Evolutionary conservation across 192 early-diverging fungal species (phyloP), one percentile per base, ranked within the genome.

Genomic region (Podila clonocystis): DNA sequence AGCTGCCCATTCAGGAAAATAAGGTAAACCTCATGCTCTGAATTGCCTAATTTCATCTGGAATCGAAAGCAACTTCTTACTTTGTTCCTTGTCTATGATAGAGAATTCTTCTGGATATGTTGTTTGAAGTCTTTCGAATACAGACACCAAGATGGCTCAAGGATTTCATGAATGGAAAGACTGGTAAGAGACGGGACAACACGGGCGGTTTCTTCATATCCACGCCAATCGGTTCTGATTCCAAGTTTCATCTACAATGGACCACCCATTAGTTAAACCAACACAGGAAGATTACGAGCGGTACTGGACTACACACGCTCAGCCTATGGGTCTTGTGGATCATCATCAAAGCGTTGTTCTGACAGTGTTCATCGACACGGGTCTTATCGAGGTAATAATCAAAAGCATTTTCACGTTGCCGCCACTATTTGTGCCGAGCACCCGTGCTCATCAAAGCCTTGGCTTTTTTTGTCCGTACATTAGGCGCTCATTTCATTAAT

Each of bases 81-180:
- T 45, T 17, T 45, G 12, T 45, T 45, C 8, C 13, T 17, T 45
- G 41, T 15, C 13, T 45, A 15, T 15, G 7, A 15, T 68, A 95
- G 94, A 92, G 93, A 88, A 84, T 95, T 28, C 73, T 95, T 17
- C 78, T 96, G 50, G 92, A 95, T 58, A 94, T 96, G 91, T 75
- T 96, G 57, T 94, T 93, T 72, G 89, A 93, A 28, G 89, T 96
- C 24, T 93, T 96, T 60, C 84, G 90, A 34, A 89, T 95, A 24
- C 86, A 91, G 29, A 78, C 90, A 49, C 92, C 93, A 4, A 89
- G 72, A 82, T 73, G 89, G 86, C 57, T 86, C 76, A 82, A 85
- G 66, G 59, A 84, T 31, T 63, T 89, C 74, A 65, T 83, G 75
- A 67, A 83, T 62, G 50, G 86, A 69, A 36, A 85, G 69, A 79